Base-by-base conservation (phyloP, 2,329 filamentous ascomycete species). In the Penicillium sp. region DNA sequence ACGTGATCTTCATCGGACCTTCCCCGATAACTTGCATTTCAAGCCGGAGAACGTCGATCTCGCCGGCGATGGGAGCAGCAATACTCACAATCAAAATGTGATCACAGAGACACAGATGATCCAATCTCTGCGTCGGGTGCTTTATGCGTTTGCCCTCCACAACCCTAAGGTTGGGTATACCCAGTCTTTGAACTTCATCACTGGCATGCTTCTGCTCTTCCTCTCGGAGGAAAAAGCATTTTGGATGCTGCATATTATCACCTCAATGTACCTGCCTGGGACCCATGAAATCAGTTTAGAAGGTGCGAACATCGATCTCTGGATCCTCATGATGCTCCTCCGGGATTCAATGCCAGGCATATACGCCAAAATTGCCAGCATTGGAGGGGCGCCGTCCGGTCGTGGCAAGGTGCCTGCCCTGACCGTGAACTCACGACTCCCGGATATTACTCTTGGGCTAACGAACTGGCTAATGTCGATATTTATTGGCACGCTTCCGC, bases 401-500 rank as follows among this genome's bases (percentile, higher is more conserved):
- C 65, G 59, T 36, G 57, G 59, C 41, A 70, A 65, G 43, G 63
- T 57, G 66, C 73, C 51, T 57, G 70, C 50, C 54, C 67, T 57
- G 57, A 67, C 62, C 23, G 57, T 69, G 43, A 48, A 64, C 31
- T 67, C 67, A 7, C 78, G 85, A 4, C 76, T 96, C 8, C 91
- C 91, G 0, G 90, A 91, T 9, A 91, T 97, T 51, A 93, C 87
- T 0, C 77, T 97, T 4, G 94, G 89, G 53, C 88, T 93, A 65
- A 95, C 90, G 7, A 87, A 90, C 3, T 97, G 91, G 91, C 94
- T 97, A 65, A 96, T 97, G 91, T 94, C 87, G 33, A 86, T 93
- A 56, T 96, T 93, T 64, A 93, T 96, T 46, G 89, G 90, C 37
- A 94, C 87, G 0, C 72, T 97, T 13, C 91, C 91, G 2, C 89